Conservation (phyloP, 345 rosid species). For the Linum lewisii region DNA sequence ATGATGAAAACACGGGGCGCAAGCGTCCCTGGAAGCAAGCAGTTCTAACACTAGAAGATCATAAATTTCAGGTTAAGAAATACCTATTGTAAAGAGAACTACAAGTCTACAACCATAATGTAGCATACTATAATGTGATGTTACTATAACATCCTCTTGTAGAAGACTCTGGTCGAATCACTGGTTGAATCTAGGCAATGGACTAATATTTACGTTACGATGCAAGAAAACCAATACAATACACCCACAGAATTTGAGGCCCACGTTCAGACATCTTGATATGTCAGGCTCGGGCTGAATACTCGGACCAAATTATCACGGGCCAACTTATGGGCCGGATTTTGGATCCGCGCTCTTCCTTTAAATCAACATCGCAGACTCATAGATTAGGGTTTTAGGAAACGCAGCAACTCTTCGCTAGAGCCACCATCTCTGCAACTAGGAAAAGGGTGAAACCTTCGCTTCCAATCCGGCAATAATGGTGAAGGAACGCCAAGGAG, state of each 20-base stretch:
- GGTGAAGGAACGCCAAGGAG: constrained; percentile 97
- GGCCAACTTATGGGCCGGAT: neutral
- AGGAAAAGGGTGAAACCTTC: constrained; percentile 2
- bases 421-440: neutral
- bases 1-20: too few relatives aligned
- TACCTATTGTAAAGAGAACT: too few relatives aligned
- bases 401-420: neutral
- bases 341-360: neutral
- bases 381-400: neutral
- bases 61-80: too few relatives aligned
- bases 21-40: too few relatives aligned
- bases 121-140: too few relatives aligned
- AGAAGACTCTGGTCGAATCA: too few relatives aligned
- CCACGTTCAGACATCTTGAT: neutral
- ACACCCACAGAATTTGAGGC: neutral
- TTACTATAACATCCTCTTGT: too few relatives aligned
- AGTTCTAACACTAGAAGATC: too few relatives aligned
- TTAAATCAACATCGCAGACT: neutral
- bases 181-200: too few relatives aligned
- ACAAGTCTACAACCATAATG: too few relatives aligned
- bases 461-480: constrained; percentile 26
- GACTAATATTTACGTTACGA: too few relatives aligned
- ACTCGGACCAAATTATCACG: neutral
- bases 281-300: neutral
- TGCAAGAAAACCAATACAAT: too few relatives aligned